Base-by-base conservation (phyloP, 2,329 filamentous ascomycete genomes). In the Periconia sp. region DNA sequence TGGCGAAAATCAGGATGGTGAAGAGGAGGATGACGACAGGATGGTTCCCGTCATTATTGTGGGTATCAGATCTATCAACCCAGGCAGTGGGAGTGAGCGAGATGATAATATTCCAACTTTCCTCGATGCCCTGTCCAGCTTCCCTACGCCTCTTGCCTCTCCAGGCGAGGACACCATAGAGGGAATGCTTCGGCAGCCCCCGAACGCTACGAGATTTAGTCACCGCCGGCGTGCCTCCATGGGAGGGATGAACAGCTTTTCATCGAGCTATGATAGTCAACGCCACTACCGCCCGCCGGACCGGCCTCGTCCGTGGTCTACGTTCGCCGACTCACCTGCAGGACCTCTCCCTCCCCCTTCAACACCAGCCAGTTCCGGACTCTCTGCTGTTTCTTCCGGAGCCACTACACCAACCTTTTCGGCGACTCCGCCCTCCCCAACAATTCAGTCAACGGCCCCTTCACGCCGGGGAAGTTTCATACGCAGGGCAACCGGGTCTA, bases 21-120 rank as follows among this genome's bases (percentile, higher is more conserved):
- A 63, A 24, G 22, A 28, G 23, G 73, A 73, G 16, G 72, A 73
- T 25, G 72, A 72, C 39, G 79, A 79, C 33, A 76, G 84, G 16
- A 85, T 84, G 68, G 81, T 87, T 26, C 85, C 85, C 7, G 78
- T 87, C 49, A 86, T 87, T 30, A 84, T 87, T 38, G 84, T 87
- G 28, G 85, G 85, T 40, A 86, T 87, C 41, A 75, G 84, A 39
- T 85, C 84, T 18, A 83, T 87, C 44, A 82, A 79, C 22, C 78
- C 82, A 15, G 69, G 67, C 35, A 73, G 73, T 18, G 75, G 73
- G 50, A 71, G 73, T 11, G 65, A 71, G 17, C 70, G 72, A 15
- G 70, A 73, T 56, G 61, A 73, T 54, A 67, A 71, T 54, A 71
- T 76, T 47, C 74, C 70, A 16, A 74, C 75, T 12, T 78, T 78